Evolutionary conservation across 331 rosid genomes (phyloP).

Genomic region (Ulmus americana): DNA sequence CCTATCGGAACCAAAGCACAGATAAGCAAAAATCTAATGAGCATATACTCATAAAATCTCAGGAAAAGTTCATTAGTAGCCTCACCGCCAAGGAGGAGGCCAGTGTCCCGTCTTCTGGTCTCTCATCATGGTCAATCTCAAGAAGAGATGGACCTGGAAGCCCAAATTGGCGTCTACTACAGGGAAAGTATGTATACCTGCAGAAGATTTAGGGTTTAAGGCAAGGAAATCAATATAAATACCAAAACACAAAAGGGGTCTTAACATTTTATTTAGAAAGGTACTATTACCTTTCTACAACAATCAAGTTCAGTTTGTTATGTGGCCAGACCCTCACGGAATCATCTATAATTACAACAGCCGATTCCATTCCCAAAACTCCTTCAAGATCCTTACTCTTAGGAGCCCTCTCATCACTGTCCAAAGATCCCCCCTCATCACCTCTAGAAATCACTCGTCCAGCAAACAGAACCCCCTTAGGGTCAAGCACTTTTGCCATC

Average conservation of each 20-base stretch:
- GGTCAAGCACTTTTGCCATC: conserved; percentile 98
- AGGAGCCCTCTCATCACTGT: conserved; percentile 82
- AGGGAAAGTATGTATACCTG: conserved; percentile 92
- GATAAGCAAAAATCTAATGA: conserved; percentile 23
- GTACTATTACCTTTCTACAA: conserved; percentile 74
- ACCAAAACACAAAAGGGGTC: conserved; percentile 11
- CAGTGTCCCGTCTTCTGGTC: conserved; percentile 84
- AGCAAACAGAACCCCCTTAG: conserved; percentile 69
- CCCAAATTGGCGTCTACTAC: conserved; percentile 97
- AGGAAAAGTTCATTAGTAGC: conserved; percentile 11
- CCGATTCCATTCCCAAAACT: conserved; percentile 97
- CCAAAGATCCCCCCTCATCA: conserved; percentile 69
- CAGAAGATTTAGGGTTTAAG: conserved; percentile 11
- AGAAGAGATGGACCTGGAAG: conserved; percentile 93
- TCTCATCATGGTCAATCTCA: conserved; percentile 90
- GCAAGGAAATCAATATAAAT: conserved; percentile 21
- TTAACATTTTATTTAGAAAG: conserved; percentile 8
- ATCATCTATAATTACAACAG: conserved; percentile 91
- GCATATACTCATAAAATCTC: conserved; percentile 4
- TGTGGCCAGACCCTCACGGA: conserved; percentile 99
- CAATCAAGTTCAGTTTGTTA: conserved; percentile 90
- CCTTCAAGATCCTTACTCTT: conserved; percentile 97
- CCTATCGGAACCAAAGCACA: conserved; percentile 40
- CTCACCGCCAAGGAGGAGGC: conserved; percentile 88
- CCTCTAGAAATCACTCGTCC: conserved; percentile 96